These are phyloP conservation scores for Aspergillus thermomutatus DNA, from an alignment of 2,329 filamentous ascomycete genomes.

Conservation along the genomic window DNA sequence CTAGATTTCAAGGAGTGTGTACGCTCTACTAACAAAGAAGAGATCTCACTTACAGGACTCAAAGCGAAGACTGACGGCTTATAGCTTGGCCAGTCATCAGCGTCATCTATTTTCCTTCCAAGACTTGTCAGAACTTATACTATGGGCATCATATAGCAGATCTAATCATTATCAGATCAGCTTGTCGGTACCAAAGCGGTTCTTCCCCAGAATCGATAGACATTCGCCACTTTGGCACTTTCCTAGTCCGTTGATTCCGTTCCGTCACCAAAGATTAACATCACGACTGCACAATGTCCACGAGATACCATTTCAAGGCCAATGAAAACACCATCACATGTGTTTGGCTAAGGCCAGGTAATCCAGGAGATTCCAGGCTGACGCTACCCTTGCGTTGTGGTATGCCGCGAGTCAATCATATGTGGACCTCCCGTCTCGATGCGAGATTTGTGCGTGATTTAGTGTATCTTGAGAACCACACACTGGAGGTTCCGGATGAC, in stretches of 20 bases:
- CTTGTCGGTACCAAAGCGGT: background rate
- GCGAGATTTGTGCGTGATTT: conserved; percentile 37
- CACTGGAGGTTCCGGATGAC: background rate
- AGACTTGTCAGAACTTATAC: background rate
- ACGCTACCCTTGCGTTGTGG: background rate
- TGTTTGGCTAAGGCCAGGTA: background rate
- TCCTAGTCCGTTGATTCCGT: background rate
- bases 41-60: too few species aligned
- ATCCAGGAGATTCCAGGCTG: background rate
- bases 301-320: background rate
- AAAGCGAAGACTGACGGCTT: too few species aligned
- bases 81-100: background rate
- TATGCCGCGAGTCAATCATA: background rate
- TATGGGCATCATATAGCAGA: background rate
- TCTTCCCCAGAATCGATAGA: background rate
- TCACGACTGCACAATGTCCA: background rate
- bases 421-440: conserved; percentile 6
- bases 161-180: background rate
- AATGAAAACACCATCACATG: background rate
- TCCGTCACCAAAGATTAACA: background rate
- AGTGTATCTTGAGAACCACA: conserved; percentile 4
- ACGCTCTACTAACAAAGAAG: background rate
- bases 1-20: background rate
- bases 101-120: background rate
- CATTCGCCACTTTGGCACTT: background rate